Percentiles rank a stretch among this genome's conserved stretches.
phyloP scores from a whole-genome alignment of 345 rosid genomes.

The Theobroma cacao region DNA sequence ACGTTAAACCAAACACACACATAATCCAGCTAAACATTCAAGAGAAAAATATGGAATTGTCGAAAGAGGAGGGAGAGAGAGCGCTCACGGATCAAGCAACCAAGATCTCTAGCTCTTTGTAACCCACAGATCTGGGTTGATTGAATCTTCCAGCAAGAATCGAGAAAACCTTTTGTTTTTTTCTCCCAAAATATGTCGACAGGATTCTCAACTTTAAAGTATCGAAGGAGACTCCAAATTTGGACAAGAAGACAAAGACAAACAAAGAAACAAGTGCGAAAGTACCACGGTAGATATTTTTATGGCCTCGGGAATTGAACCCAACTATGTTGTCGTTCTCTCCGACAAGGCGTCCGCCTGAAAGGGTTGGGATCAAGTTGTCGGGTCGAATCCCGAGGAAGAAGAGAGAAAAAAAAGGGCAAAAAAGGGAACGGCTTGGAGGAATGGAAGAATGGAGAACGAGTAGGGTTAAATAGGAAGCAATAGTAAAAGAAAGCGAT shows the following conservation, averaged over 20 bases:
- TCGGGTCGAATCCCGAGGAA: slow-evolving; percentile 51
- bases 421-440: slow-evolving; percentile 15
- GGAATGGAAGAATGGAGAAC: slow-evolving; percentile 33
- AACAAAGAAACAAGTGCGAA: slow-evolving; percentile 1
- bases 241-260: slow-evolving; percentile 8
- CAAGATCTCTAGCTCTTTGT: slow-evolving; percentile 20
- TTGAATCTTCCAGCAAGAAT: slow-evolving; percentile 12
- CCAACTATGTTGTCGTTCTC: not conserved
- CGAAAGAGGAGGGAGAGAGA: not conserved
- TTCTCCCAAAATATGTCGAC: not conserved
- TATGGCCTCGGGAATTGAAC: slow-evolving; percentile 40
- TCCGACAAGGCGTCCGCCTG: not conserved
- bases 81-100: slow-evolving; percentile 29
- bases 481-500: not conserved
- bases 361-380: slow-evolving; percentile 18
- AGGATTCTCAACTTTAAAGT: not conserved
- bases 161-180: slow-evolving; percentile 10
- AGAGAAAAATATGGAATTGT: not conserved
- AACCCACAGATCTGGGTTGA: slow-evolving; percentile 34
- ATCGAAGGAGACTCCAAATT: slow-evolving; percentile 12
- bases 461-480: slow-evolving; percentile 36
- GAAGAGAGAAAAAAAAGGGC: not conserved
- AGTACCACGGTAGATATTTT: not conserved
- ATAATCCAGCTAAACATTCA: not conserved
- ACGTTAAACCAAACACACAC: not conserved